Evolutionary conservation across 768 basidiomycete species (phyloP).

Genomic region (Suillus discolor): DNA sequence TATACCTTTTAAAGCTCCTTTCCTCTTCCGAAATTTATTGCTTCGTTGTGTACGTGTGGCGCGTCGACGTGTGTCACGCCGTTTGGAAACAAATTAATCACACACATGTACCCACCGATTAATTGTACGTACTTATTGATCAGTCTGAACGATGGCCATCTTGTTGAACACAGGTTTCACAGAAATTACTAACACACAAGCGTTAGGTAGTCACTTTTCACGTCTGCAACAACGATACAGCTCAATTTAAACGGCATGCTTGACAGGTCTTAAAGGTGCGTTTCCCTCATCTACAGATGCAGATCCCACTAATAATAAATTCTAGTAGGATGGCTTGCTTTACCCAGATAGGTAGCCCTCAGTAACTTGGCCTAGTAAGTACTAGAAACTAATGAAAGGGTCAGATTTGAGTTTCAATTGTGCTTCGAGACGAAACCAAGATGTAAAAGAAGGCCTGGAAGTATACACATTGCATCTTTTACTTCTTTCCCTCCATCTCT

Average conservation of each 20-base stretch:
- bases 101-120: not conserved
- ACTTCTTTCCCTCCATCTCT: not conserved
- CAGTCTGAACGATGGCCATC: not conserved
- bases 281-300: not conserved
- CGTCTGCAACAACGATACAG: not conserved
- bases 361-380: not conserved
- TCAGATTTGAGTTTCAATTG: not conserved
- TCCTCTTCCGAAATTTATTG: conserved; percentile 44
- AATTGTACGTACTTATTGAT: conserved; percentile 2
- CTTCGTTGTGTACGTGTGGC: not conserved
- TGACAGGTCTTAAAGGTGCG: not conserved
- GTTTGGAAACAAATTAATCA: not conserved
- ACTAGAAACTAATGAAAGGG: not conserved
- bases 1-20: conserved; percentile 46
- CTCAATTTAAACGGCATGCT: not conserved
- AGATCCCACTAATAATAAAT: not conserved
- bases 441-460: not conserved
- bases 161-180: not conserved
- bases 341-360: not conserved
- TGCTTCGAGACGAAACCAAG: not conserved
- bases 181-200: not conserved
- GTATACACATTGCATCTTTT: not conserved
- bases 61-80: not conserved
- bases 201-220: no score
- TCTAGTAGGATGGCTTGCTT: not conserved